These are phyloP conservation scores for Cytospora paraplurivora DNA, from an alignment of 2,329 filamentous ascomycete species.

Conservation along the genomic window DNA sequence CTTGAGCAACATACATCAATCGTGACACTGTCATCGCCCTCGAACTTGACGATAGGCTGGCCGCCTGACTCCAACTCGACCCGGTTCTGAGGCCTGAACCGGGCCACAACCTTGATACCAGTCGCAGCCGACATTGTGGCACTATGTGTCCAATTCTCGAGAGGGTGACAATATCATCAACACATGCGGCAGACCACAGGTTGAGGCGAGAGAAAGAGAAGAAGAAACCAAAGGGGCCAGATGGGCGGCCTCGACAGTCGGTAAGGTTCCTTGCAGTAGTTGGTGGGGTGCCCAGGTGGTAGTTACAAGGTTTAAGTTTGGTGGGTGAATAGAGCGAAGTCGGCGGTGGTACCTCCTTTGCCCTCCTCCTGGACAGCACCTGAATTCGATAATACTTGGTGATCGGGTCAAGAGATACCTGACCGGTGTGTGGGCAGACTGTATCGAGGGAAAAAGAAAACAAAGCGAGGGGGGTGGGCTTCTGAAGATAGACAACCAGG, in stretches of 20 bases:
- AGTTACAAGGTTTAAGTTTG: conserved; percentile 15
- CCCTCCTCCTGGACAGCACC: conserved; percentile 1
- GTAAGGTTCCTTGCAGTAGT: conserved; percentile 16
- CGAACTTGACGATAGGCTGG: conserved; percentile 87
- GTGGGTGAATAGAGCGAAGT: conserved; percentile 19
- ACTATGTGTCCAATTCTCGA: conserved; percentile 35
- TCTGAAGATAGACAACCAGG: background rate
- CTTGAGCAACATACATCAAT: conserved; percentile 68
- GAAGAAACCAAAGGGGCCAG: conserved; percentile 21
- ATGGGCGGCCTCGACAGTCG: conserved; percentile 25
- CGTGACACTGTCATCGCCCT: conserved; percentile 83
- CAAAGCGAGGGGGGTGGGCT: background rate
- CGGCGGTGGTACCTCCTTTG: conserved; percentile 1
- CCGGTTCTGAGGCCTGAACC: conserved; percentile 96
- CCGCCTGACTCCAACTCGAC: conserved; percentile 87
- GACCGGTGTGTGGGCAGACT: background rate
- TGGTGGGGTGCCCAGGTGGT: conserved; percentile 3
- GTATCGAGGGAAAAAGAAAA: background rate
- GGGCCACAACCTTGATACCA: conserved; percentile 88
- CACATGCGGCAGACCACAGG: conserved; percentile 24
- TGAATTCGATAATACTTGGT: background rate
- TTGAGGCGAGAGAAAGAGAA: conserved; percentile 9
- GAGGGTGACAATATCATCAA: conserved; percentile 34
- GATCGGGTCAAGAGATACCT: background rate
- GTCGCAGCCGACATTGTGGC: conserved; percentile 60